A percentile compares a stretch with the other conserved stretches of the same genome.
Evolutionary conservation across 768 basidiomycete genomes (phyloP).

Genomic region (Nidularia pulvinata): DNA sequence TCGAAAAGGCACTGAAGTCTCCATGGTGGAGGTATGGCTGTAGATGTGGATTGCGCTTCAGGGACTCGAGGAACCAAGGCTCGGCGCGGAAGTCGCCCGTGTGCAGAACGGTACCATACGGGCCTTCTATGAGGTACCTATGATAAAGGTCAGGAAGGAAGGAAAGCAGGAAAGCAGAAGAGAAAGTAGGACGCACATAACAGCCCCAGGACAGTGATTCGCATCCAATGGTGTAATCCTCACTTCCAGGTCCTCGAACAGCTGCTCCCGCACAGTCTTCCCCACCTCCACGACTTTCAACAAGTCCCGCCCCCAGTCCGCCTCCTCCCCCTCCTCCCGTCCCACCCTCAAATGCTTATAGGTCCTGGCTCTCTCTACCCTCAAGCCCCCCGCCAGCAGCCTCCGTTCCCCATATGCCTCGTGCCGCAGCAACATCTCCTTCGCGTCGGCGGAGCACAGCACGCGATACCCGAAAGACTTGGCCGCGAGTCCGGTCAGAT

Average conservation of each 20-base stretch:
- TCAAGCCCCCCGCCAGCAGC: constrained; percentile 47
- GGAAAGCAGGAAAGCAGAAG: neutral
- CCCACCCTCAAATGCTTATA: constrained; percentile 69
- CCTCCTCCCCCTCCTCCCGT: constrained; percentile 46
- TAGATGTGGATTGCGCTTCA: constrained; percentile 71
- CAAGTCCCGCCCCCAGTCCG: constrained; percentile 60
- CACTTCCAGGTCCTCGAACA: constrained; percentile 58
- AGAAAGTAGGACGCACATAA: constrained; percentile 60
- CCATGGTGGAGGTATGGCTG: constrained; percentile 59
- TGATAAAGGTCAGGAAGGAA: neutral
- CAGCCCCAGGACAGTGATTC: constrained; percentile 94
- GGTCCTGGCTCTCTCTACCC: constrained; percentile 52
- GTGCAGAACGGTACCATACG: constrained; percentile 74
- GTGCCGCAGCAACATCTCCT: constrained; percentile 80
- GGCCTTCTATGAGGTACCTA: constrained; percentile 86
- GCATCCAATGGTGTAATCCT: constrained; percentile 85
- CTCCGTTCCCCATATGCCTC: constrained; percentile 71
- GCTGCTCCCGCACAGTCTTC: constrained; percentile 58
- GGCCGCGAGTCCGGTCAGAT: constrained; percentile 74
- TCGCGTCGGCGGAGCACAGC: constrained; percentile 82
- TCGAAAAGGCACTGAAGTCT: constrained; percentile 9
- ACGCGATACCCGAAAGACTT: constrained; percentile 74
- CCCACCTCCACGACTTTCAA: constrained; percentile 64
- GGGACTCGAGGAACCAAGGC: constrained; percentile 68
- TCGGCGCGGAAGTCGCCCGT: constrained; percentile 96